phyloP scores from a whole-genome alignment of 768 basidiomycete species.

The Pisolithus albus region DNA sequence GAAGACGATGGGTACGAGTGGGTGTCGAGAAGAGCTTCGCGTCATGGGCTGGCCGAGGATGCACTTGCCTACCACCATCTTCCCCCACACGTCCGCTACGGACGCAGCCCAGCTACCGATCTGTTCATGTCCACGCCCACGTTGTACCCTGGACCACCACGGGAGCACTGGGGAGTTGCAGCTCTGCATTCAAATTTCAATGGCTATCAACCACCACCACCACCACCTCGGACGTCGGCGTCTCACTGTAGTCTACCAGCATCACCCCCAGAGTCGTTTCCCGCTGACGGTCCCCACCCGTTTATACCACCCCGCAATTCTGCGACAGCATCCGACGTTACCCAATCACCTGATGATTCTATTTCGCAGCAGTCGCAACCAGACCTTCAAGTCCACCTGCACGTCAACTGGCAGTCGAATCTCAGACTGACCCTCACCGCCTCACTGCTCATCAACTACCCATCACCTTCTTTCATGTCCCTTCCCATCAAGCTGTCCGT shows the following conservation, averaged over 20 bases:
- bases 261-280: conserved; percentile 17
- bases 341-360: conserved; percentile 8
- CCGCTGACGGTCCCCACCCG: conserved; percentile 9
- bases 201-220: conserved; percentile 29
- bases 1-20: conserved; percentile 81
- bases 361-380: conserved; percentile 29
- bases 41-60: conserved; percentile 43
- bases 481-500: conserved; percentile 92
- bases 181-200: conserved; percentile 27
- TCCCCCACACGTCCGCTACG: conserved; percentile 68
- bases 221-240: conserved; percentile 14
- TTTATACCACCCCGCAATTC: conserved; percentile 12
- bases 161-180: conserved; percentile 38
- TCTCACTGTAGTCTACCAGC: conserved; percentile 31
- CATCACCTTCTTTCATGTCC: conserved; percentile 93
- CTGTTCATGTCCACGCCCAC: conserved; percentile 52
- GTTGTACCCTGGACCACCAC: conserved; percentile 32
- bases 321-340: conserved; percentile 10
- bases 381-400: conserved; percentile 85
- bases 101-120: conserved; percentile 48
- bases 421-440: conserved; percentile 86
- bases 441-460: conserved; percentile 93
- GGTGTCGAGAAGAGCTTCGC: conserved; percentile 62
- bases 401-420: conserved; percentile 81
- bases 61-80: conserved; percentile 61